A percentile compares a stretch with the other conserved stretches of the same genome.
Evolutionary conservation across 495 filamentous ascomycete genomes (phyloP).

Genomic region (Trichoderma erinaceum): DNA sequence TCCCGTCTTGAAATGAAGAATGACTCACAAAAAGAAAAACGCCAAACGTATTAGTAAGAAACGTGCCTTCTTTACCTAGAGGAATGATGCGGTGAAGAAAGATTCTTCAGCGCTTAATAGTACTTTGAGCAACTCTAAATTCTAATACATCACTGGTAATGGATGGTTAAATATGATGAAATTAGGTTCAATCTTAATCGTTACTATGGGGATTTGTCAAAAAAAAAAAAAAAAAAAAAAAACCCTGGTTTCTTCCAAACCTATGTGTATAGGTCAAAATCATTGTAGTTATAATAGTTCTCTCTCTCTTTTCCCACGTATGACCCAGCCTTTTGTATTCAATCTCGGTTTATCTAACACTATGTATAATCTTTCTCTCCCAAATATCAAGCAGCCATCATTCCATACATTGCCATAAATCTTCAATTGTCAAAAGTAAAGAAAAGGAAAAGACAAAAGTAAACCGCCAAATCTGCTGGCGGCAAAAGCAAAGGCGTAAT

Average conservation of each 20-base stretch:
- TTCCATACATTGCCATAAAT: not conserved
- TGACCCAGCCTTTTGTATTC: not conserved
- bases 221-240: not conserved
- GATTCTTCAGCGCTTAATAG: not conserved
- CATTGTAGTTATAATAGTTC: not conserved
- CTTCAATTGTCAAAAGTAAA: not conserved
- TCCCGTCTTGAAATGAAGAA: not conserved
- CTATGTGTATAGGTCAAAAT: not conserved
- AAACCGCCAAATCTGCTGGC: not conserved
- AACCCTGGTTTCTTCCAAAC: not conserved
- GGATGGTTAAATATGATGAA: not conserved
- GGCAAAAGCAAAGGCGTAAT: not conserved
- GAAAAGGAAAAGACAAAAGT: not conserved
- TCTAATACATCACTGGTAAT: not conserved
- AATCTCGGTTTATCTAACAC: not conserved
- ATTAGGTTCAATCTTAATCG: not conserved
- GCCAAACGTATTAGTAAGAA: not conserved
- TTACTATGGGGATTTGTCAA: too few species aligned
- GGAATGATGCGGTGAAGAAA: not conserved
- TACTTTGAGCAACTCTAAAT: not conserved
- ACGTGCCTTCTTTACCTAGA: too few species aligned
- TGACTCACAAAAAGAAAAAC: not conserved
- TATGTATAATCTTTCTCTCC: not conserved
- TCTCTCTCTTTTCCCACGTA: not conserved
- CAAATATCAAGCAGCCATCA: not conserved